Evolutionary conservation across 352 stramenopile species (phyloP).

Genomic region (Halophytophthora polymorphica): DNA sequence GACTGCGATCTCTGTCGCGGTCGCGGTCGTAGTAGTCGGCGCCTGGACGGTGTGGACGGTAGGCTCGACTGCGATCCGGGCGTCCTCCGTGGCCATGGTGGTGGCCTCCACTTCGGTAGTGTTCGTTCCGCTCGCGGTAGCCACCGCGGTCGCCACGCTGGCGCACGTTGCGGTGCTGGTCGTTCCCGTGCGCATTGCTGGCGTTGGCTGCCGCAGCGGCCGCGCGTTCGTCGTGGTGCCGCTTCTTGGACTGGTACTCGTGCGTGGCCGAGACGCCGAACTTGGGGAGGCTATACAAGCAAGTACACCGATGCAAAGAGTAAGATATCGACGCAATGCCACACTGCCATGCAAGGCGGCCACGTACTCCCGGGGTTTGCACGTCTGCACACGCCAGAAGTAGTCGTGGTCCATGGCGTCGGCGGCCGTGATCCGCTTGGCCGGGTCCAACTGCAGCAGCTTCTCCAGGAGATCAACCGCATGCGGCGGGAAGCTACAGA

Average conservation of each 20-base stretch:
- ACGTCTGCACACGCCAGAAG: conserved; percentile 91
- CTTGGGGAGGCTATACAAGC: conserved; percentile 62
- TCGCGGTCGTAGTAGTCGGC: conserved; percentile 38
- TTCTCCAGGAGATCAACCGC: conserved; percentile 91
- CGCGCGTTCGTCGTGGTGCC: conserved; percentile 71
- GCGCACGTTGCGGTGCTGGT: conserved; percentile 28
- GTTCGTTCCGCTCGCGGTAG: conserved; percentile 29
- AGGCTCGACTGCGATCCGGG: conserved; percentile 25
- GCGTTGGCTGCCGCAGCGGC: conserved; percentile 28
- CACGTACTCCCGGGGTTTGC: conserved; percentile 79
- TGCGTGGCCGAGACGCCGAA: conserved; percentile 82
- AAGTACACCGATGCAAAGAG: conserved; percentile 2
- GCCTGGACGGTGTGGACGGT: conserved; percentile 28
- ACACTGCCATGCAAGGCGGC: too few relatives aligned
- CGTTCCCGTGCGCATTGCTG: conserved; percentile 17
- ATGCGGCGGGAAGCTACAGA: conserved; percentile 62
- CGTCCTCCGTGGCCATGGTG: conserved; percentile 9
- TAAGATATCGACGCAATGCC: background rate
- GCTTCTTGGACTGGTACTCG: conserved; percentile 87
- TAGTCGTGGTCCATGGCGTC: conserved; percentile 97
- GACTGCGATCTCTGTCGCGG: conserved; percentile 30
- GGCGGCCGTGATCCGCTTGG: conserved; percentile 91
- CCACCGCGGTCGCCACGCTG: conserved; percentile 26
- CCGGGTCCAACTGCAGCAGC: conserved; percentile 94
- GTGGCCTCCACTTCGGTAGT: conserved; percentile 28